These are phyloP conservation scores for Xylaria digitata DNA, from an alignment of 2,329 filamentous ascomycete genomes.

Conservation along the genomic window DNA sequence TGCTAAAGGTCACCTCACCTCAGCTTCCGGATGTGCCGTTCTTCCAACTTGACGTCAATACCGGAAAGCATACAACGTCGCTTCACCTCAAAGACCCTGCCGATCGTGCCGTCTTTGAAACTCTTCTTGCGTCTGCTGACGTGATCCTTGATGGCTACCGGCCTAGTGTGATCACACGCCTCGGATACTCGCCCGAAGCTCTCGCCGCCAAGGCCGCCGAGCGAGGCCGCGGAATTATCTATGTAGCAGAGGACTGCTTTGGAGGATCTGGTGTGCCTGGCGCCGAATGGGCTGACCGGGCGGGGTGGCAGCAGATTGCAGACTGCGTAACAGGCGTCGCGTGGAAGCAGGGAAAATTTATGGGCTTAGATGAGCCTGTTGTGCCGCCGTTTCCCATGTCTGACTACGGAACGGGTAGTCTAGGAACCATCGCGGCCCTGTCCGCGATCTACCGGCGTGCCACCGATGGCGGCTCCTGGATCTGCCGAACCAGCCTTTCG, in stretches of 20 bases:
- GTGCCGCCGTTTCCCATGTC: conserved; percentile 73
- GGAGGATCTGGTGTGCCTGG: conserved; percentile 63
- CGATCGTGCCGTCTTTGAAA: conserved; percentile 67
- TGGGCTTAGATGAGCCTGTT: conserved; percentile 66
- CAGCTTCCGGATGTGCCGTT: conserved; percentile 76
- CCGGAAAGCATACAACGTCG: conserved; percentile 74
- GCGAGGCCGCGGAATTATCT: conserved; percentile 72
- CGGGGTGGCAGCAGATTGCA: conserved; percentile 69
- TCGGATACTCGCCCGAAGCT: conserved; percentile 71
- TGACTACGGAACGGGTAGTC: conserved; percentile 56
- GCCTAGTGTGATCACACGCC: conserved; percentile 70
- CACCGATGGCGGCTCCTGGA: conserved; percentile 51
- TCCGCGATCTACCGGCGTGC: conserved; percentile 51
- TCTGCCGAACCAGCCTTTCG: conserved; percentile 51
- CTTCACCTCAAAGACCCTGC: conserved; percentile 68
- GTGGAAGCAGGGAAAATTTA: conserved; percentile 53
- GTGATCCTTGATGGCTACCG: conserved; percentile 77
- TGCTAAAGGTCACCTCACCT: conserved; percentile 77
- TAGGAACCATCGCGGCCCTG: conserved; percentile 52
- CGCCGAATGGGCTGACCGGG: conserved; percentile 69
- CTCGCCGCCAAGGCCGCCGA: conserved; percentile 64
- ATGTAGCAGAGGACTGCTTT: conserved; percentile 79
- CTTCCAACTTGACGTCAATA: conserved; percentile 78
- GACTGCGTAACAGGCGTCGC: conserved; percentile 54
- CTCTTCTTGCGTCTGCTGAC: conserved; percentile 70